These are phyloP conservation scores for Aegilops tauschii DNA, from an alignment of 176 grass and related monocot species.

Conservation along the genomic window DNA sequence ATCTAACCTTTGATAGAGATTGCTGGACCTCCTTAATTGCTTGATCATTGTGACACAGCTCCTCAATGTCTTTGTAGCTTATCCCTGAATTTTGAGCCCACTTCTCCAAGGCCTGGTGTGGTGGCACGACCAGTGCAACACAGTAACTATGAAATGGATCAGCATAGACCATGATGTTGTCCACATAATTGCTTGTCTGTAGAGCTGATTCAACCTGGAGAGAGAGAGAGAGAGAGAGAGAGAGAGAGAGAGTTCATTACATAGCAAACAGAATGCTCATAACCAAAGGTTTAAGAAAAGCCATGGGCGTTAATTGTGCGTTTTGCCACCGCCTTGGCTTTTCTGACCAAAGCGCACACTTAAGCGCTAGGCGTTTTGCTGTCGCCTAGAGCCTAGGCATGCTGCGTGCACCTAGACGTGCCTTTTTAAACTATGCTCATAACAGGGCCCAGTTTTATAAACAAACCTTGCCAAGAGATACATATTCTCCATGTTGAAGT, in stretches of 20 bases:
- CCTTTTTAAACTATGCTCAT: neutral
- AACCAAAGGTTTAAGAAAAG: neutral
- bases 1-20: slow-evolving; percentile 62
- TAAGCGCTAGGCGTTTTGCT: neutral
- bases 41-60: slow-evolving; percentile 65
- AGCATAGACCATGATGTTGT: slow-evolving; percentile 83
- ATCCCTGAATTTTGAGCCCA: slow-evolving; percentile 63
- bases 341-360: neutral
- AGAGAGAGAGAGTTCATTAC: neutral
- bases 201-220: slow-evolving; percentile 76
- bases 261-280: slow-evolving; percentile 16
- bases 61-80: slow-evolving; percentile 42
- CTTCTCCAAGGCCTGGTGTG: slow-evolving; percentile 50
- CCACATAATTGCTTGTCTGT: slow-evolving; percentile 64
- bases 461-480: slow-evolving; percentile 86
- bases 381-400: neutral
- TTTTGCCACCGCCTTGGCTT: neutral
- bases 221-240: slow-evolving; percentile 29
- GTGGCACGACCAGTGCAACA: slow-evolving; percentile 74
- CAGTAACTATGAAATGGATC: slow-evolving; percentile 76
- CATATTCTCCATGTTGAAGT: slow-evolving; percentile 93
- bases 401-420: too few species aligned
- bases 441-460: neutral
- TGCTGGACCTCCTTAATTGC: slow-evolving; percentile 67
- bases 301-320: neutral